Evolutionary conservation across 208 protist genomes (phyloP), one percentile per base, ranked within the genome.

Genomic region (Leishmania lainsoni): DNA sequence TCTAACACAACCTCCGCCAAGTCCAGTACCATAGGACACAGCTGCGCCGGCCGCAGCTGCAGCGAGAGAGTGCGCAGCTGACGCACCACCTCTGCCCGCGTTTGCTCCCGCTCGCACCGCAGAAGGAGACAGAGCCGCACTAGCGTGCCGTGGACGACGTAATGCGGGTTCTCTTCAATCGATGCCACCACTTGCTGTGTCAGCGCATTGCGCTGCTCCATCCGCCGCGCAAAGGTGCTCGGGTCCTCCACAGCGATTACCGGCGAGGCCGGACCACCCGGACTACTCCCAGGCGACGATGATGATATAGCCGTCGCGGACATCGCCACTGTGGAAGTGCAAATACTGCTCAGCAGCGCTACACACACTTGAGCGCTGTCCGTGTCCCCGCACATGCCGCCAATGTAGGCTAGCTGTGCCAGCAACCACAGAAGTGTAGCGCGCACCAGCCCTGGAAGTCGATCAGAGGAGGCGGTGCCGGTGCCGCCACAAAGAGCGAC

Each of bases 321-420:
- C 70, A 78, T 75, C 45, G 58, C 78, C 35, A 96, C 81, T 4
- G 87, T 89, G 52, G 85, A 79, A 35, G 87, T 86, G 83, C 91
- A 93, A 61, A 98, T 87, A 70, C 87, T 90, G 61, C 88, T 90
- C 63, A 98, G 87, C 76, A 94, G 93, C 52, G 89, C 79, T 61
- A 96, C 84, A 81, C 94, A 96, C 54, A 88, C 87, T 78, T 96
- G 94, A 16, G 93, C 86, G 58, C 81, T 90, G 68, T 96, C 93
- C 5, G 87, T 78, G 79, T 95, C 90, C 45, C 90, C 81, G 84
- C 93, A 96, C 91, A 96, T 91, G 61, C 81, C 87, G 16, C 94
- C 94, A 79, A 96, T 81, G 84, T 94, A 96, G 32, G 90, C 84
- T 5, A 93, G 79, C 66, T 96, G 83, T 5, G 90, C 84, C n/a